Percentiles rank a stretch among this genome's conserved stretches.
Evolutionary conservation across 2,329 filamentous ascomycete species (phyloP).

Genomic region (Cytospora piceicola): DNA sequence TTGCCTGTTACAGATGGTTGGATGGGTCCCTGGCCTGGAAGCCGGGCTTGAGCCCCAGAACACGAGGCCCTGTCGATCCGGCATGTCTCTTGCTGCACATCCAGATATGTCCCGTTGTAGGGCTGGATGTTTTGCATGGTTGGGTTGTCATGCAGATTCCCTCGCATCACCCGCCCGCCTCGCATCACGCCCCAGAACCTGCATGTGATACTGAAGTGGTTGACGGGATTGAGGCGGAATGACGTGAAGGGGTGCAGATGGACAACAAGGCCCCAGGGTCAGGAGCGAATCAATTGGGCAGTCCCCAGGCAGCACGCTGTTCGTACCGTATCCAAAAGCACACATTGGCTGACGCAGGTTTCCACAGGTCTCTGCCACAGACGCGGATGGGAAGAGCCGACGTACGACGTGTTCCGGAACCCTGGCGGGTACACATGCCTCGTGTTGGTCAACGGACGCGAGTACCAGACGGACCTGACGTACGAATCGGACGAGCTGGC

Average conservation of each 20-base stretch:
- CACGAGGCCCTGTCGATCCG: conserved; percentile 12
- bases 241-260: conserved; percentile 22
- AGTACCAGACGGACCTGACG: conserved; percentile 88
- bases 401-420: conserved; percentile 81
- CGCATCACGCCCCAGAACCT: conserved; percentile 22
- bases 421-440: conserved; percentile 82
- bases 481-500: conserved; percentile 83
- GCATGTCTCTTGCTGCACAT: conserved; percentile 11
- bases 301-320: conserved; percentile 26
- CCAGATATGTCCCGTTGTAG: conserved; percentile 32
- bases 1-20: conserved; percentile 11
- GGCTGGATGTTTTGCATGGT: conserved; percentile 39
- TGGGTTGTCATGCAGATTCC: conserved; percentile 43
- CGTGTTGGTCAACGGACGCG: conserved; percentile 92
- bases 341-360: conserved; percentile 24
- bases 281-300: conserved; percentile 25
- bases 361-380: conserved; percentile 85
- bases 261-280: neutral
- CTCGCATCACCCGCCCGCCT: conserved; percentile 34
- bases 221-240: conserved; percentile 14
- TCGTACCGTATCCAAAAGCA: conserved; percentile 21
- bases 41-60: conserved; percentile 13
- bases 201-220: conserved; percentile 22
- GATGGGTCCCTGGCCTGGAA: conserved; percentile 15
- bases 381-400: conserved; percentile 89